Evolutionary conservation across 1,284 basidiomycete genomes (phyloP).

Genomic region (Cutaneotrichosporon sp.): DNA sequence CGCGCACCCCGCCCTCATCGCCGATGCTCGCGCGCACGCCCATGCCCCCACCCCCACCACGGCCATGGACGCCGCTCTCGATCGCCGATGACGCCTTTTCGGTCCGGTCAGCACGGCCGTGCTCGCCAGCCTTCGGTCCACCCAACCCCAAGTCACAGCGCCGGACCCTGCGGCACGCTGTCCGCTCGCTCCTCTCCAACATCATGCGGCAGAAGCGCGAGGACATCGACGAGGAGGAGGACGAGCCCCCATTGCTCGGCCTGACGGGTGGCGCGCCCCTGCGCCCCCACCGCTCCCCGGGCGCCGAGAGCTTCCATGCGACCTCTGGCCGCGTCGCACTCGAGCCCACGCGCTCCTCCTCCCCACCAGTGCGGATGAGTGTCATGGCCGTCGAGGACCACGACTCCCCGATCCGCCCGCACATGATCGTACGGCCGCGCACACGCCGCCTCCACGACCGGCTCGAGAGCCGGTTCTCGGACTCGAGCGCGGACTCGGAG

Average conservation of each 20-base stretch:
- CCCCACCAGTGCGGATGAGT: slow-evolving; percentile 10
- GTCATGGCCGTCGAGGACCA: slow-evolving; percentile 4
- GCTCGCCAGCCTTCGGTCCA: not conserved
- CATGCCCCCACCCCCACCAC: not conserved
- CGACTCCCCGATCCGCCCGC: not conserved
- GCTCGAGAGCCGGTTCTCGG: slow-evolving; percentile 16
- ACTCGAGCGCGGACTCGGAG: slow-evolving; percentile 9
- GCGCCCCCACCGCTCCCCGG: slow-evolving; percentile 38
- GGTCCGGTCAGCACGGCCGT: not conserved
- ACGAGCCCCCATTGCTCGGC: not conserved
- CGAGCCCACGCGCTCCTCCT: slow-evolving; percentile 17
- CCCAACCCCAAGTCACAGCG: slow-evolving; percentile 17
- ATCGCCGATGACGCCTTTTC: not conserved
- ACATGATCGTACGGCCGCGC: slow-evolving; percentile 3
- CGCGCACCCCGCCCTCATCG: not conserved
- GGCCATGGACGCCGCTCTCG: not conserved
- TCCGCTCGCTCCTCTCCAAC: slow-evolving; percentile 30
- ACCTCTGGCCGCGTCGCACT: slow-evolving; percentile 14
- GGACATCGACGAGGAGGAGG: slow-evolving; percentile 3
- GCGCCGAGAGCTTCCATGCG: slow-evolving; percentile 34
- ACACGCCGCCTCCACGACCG: slow-evolving; percentile 10
- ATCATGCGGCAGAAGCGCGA: slow-evolving; percentile 16
- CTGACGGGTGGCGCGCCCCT: slow-evolving; percentile 18
- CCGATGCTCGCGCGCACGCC: not conserved
- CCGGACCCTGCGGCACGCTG: slow-evolving; percentile 31